phyloP scores from a whole-genome alignment of 768 basidiomycete genomes.

The Kwoniella botswanensis region DNA sequence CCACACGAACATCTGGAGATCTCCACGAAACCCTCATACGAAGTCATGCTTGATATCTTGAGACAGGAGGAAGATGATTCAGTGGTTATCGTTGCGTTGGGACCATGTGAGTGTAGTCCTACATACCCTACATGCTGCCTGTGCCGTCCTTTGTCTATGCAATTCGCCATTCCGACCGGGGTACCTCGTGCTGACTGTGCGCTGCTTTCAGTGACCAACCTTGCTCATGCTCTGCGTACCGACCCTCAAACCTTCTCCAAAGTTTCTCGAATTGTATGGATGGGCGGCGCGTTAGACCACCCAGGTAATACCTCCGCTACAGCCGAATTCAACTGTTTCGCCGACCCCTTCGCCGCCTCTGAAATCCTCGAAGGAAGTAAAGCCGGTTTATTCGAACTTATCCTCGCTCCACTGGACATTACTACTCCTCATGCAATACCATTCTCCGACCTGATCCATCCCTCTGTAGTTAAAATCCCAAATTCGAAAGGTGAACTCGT shows the following conservation, averaged over 20 bases:
- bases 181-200: background rate
- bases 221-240: conserved; percentile 69
- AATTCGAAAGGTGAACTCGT: background rate
- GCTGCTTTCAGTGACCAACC: conserved; percentile 68
- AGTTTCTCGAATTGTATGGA: conserved; percentile 71
- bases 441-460: conserved; percentile 69
- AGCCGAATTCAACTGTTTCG: conserved; percentile 82
- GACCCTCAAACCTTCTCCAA: conserved; percentile 66
- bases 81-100: conserved; percentile 56
- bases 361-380: conserved; percentile 67
- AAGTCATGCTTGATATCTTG: conserved; percentile 56
- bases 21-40: conserved; percentile 37
- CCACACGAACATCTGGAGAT: conserved; percentile 51
- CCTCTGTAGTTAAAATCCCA: conserved; percentile 38
- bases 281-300: conserved; percentile 93
- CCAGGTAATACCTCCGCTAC: conserved; percentile 82
- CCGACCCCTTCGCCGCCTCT: conserved; percentile 82
- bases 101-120: conserved; percentile 50
- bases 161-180: background rate
- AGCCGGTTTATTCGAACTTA: conserved; percentile 42
- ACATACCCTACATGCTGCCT: background rate
- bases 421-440: conserved; percentile 79
- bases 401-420: conserved; percentile 76
- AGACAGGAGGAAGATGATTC: conserved; percentile 43
- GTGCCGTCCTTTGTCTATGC: too few relatives aligned